Percentiles rank a stretch among this genome's conserved stretches.
These are phyloP conservation scores for Pseudozyma tsukubaensis DNA, from an alignment of 1,284 basidiomycete species.

Conservation along the genomic window DNA sequence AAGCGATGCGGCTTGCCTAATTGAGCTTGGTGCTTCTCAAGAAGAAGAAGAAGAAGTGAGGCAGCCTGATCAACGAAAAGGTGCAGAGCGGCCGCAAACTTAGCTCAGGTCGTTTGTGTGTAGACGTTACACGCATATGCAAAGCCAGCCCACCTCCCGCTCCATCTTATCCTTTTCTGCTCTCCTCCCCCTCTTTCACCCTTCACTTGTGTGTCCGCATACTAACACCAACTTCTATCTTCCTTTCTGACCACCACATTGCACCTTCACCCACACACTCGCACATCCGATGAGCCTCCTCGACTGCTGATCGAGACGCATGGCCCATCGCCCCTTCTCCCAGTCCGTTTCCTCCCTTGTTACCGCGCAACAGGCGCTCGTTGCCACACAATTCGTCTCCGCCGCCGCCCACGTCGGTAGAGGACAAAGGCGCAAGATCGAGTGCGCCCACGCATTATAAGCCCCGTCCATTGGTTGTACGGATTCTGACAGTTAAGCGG, in stretches of 20 bases:
- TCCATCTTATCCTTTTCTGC: neutral
- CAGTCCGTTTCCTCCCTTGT: neutral
- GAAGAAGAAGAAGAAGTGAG: neutral
- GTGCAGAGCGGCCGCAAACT: too few species aligned
- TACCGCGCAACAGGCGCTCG: neutral
- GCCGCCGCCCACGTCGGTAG: too few species aligned
- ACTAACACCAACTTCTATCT: conserved; percentile 33
- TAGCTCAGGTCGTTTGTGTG: neutral
- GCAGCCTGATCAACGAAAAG: neutral
- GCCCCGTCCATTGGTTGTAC: too few species aligned
- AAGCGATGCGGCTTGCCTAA: too few species aligned
- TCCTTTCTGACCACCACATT: conserved; percentile 5
- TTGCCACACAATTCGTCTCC: too few species aligned
- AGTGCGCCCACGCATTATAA: too few species aligned
- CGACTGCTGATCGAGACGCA: conserved; percentile 36
- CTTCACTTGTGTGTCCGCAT: conserved; percentile 11
- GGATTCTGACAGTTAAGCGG: too few species aligned
- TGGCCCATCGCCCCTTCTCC: conserved; percentile 27
- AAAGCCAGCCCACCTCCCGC: neutral
- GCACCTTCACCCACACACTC: neutral
- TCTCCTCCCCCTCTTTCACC: neutral
- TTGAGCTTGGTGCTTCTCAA: neutral
- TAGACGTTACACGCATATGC: conserved; percentile 32
- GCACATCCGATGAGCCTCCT: conserved; percentile 43
- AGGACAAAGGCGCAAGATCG: too few species aligned